Conservation (phyloP, 768 basidiomycete genomes). For the Termitomyces titanicus region DNA sequence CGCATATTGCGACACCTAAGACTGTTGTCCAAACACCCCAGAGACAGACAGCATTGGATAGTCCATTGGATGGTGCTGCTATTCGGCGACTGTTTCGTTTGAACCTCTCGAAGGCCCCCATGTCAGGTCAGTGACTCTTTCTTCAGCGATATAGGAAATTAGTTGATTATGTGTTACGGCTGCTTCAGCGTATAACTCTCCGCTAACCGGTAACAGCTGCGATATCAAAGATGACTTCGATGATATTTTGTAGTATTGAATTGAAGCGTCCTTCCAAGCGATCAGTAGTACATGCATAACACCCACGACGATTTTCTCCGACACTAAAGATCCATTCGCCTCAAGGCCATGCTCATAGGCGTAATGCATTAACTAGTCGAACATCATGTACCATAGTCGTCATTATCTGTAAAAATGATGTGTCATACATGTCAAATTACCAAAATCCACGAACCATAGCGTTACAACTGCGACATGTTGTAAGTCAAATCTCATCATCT, state of each 20-base stretch:
- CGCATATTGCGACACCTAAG: neutral
- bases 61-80: slow-evolving; percentile 21
- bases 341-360: neutral
- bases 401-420: neutral
- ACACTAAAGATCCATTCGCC: no score
- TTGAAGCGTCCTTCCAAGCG: neutral
- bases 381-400: neutral
- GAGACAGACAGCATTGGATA: neutral
- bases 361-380: no score
- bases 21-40: neutral
- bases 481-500: slow-evolving; percentile 28
- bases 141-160: neutral
- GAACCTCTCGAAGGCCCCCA: slow-evolving; percentile 21
- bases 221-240: slow-evolving; percentile 20
- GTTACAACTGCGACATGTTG: neutral
- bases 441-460: neutral
- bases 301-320: neutral
- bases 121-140: slow-evolving; percentile 9
- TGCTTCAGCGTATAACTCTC: neutral
- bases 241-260: slow-evolving; percentile 13
- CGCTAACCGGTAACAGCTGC: slow-evolving; percentile 2
- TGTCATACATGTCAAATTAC: no score
- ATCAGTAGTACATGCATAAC: no score
- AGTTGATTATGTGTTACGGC: neutral
- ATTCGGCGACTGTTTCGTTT: slow-evolving; percentile 35